Percentiles rank a stretch among this genome's conserved stretches.
These are phyloP conservation scores for Exophiala alcalophila DNA, from an alignment of 2,329 filamentous ascomycete genomes.

Conservation along the genomic window DNA sequence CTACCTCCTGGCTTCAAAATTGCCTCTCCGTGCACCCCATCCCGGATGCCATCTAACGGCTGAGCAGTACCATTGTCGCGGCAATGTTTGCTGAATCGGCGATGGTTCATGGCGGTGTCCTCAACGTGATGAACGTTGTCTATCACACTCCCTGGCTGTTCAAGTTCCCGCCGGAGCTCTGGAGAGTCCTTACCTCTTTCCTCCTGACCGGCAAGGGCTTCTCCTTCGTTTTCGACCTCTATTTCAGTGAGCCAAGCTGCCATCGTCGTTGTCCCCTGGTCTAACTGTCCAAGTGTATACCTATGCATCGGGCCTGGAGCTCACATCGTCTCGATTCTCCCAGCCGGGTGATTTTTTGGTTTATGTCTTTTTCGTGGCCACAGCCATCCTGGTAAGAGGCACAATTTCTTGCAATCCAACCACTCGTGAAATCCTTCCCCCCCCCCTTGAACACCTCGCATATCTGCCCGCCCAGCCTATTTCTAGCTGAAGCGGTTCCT, in stretches of 20 bases:
- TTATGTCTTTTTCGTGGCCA: slow-evolving; percentile 72
- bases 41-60: slow-evolving; percentile 47
- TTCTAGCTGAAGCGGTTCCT: slow-evolving; percentile 78
- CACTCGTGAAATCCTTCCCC: slow-evolving; percentile 19
- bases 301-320: slow-evolving; percentile 73
- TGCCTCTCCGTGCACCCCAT: slow-evolving; percentile 18
- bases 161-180: slow-evolving; percentile 58
- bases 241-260: slow-evolving; percentile 56
- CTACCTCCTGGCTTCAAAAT: no score
- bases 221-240: slow-evolving; percentile 68
- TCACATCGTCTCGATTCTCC: slow-evolving; percentile 66
- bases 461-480: slow-evolving; percentile 75
- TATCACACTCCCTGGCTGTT: slow-evolving; percentile 52
- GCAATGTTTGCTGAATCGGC: slow-evolving; percentile 62
- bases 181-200: slow-evolving; percentile 59
- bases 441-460: slow-evolving; percentile 52
- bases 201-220: slow-evolving; percentile 56
- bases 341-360: slow-evolving; percentile 75
- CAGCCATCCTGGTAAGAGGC: slow-evolving; percentile 72
- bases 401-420: slow-evolving; percentile 26
- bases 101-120: slow-evolving; percentile 56
- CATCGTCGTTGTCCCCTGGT: slow-evolving; percentile 32
- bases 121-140: slow-evolving; percentile 52
- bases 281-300: slow-evolving; percentile 58
- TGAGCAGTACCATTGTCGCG: slow-evolving; percentile 63